Percentiles rank a stretch among this genome's conserved stretches.
Evolutionary conservation across 1,139 yeast genomes (phyloP).

Genomic region (Hemisphaericaspora lyxosophila): DNA sequence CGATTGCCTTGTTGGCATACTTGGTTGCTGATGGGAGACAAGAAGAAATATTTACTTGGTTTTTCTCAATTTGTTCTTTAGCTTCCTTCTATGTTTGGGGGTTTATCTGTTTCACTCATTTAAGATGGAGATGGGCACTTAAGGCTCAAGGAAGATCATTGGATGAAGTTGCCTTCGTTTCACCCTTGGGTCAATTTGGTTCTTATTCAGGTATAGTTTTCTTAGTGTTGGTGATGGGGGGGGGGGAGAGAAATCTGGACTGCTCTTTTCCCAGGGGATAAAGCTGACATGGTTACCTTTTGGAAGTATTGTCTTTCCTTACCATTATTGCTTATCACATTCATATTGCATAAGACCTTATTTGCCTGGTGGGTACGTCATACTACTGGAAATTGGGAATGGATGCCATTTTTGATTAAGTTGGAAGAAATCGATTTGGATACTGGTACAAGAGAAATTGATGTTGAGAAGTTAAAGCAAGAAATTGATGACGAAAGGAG

Average conservation of each 20-base stretch:
- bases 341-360: no score
- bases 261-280: slow-evolving; percentile 37
- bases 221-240: slow-evolving; percentile 41
- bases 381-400: slow-evolving; percentile 28
- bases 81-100: slow-evolving; percentile 57
- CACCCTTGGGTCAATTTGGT: slow-evolving; percentile 51
- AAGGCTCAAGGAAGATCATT: slow-evolving; percentile 32
- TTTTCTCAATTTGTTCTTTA: slow-evolving; percentile 65
- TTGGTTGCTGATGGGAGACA: slow-evolving; percentile 53
- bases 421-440: slow-evolving; percentile 48
- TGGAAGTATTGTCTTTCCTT: slow-evolving; percentile 50
- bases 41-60: slow-evolving; percentile 58
- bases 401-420: slow-evolving; percentile 30
- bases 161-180: slow-evolving; percentile 48
- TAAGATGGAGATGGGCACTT: slow-evolving; percentile 42
- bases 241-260: slow-evolving; percentile 52
- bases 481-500: slow-evolving; percentile 46
- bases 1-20: slow-evolving; percentile 63
- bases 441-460: slow-evolving; percentile 50
- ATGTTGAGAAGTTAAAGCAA: slow-evolving; percentile 44
- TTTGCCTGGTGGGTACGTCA: slow-evolving; percentile 30
- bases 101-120: slow-evolving; percentile 38
- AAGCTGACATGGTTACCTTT: slow-evolving; percentile 33
- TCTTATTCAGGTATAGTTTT: slow-evolving; percentile 45
- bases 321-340: slow-evolving; percentile 44